phyloP scores from a whole-genome alignment of 768 basidiomycete species.

The Paxillus ammoniavirescens region DNA sequence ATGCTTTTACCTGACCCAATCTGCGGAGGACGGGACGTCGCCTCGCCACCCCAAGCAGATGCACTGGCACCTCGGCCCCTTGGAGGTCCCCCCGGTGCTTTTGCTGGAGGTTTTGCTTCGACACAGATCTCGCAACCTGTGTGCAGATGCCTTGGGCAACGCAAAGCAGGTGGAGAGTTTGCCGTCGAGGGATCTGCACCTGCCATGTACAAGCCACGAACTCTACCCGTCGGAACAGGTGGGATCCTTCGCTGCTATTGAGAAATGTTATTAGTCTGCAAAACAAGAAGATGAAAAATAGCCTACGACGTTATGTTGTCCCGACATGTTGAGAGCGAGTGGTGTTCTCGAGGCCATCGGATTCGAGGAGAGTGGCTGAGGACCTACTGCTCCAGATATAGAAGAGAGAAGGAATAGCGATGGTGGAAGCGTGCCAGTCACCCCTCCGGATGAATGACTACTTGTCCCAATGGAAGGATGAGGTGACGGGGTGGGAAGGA shows the following conservation, averaged over 20 bases:
- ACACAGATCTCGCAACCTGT: constrained; percentile 76
- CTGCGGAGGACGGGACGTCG: constrained; percentile 19
- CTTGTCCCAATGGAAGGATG: constrained; percentile 22
- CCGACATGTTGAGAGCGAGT: constrained; percentile 1
- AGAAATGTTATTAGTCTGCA: not conserved
- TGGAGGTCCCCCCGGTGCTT: constrained; percentile 23
- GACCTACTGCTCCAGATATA: constrained; percentile 21
- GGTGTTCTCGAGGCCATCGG: constrained; percentile 2
- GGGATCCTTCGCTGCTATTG: constrained; percentile 14
- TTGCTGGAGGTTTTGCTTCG: constrained; percentile 47
- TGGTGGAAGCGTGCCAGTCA: constrained; percentile 26
- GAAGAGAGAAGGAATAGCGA: constrained; percentile 28
- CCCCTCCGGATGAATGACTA: constrained; percentile 13
- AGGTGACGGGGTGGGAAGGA: constrained; percentile 19
- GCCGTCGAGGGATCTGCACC: constrained; percentile 63
- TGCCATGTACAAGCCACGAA: constrained; percentile 50
- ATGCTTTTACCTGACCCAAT: constrained; percentile 20
- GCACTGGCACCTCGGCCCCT: constrained; percentile 16
- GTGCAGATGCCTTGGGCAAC: constrained; percentile 73
- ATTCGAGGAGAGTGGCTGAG: constrained; percentile 5
- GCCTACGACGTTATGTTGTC: constrained; percentile 16
- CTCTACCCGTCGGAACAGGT: constrained; percentile 39
- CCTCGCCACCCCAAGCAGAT: constrained; percentile 27
- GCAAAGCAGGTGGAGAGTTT: constrained; percentile 59
- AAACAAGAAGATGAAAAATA: not conserved